Base-by-base conservation (phyloP, 805 yeast genomes). In the Candida orba region DNA sequence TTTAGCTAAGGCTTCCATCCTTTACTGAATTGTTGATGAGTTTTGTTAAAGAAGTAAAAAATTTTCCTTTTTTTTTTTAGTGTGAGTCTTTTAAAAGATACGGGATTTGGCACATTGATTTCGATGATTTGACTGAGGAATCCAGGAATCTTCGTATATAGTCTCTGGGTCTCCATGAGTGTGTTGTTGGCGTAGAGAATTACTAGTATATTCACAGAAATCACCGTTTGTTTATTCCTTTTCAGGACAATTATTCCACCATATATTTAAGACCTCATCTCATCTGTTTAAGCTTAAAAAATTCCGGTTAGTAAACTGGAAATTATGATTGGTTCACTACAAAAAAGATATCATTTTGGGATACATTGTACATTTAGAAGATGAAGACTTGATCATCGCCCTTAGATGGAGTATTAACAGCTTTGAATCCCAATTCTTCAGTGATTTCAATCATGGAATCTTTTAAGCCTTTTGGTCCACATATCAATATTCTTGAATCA, bases 1-100 rank as follows among this genome's bases (percentile, higher is more conserved):
- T 57, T 82, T 80, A 35, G 90, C 78, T 41, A 87, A 63, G 23
- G 86, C 64, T 61, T 89, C 97, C 97, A 89, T 89, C 10, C 15
- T 15, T 42, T 15, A 23, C 20, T 31, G 9, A 31, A 5, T 30
- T 23, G 36, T 31, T 39, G 30, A 23, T 22, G 15, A 7, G 20
- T 17, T 17, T 17, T 6, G 14, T 17, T n/a, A n/a, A 18, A 33
- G 20, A 17, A 20, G n/a, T 34, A 6, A 13, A 34, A 20, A 12
- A 20, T 34, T 34, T 34, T 17, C 24, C 8, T 13, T 34, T 34
- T 34, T 17, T 34, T 33, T 34, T 34, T 12, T 9, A 10, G 13
- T 32, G n/a, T 10, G 13, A 17, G 13, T 15, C 15, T 17, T 33
- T 15, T 10, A 27, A 27, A 10, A 9, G 8, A 13, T 27, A 25